Conservation (phyloP, 2,329 filamentous ascomycete species). For the Hypoxylon sp. region DNA sequence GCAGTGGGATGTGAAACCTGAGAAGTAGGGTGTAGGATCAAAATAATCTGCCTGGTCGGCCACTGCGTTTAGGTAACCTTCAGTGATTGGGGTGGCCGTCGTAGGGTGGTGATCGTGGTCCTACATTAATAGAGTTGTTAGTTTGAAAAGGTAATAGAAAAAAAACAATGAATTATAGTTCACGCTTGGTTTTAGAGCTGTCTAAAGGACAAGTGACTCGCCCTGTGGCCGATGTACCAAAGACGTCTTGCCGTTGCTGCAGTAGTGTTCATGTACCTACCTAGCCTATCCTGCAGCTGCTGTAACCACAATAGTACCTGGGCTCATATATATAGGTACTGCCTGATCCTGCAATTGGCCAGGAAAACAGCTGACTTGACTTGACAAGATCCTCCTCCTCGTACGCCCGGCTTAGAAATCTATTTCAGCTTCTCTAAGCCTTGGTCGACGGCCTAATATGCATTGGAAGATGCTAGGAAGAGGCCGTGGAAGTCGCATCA, state of each 20-base stretch:
- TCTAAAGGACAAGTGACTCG: neutral
- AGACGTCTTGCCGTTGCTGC: conserved; percentile 2
- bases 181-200: neutral
- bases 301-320: neutral
- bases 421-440: neutral
- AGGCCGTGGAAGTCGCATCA: neutral
- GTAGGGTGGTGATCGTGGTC: neutral
- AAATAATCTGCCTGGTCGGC: neutral
- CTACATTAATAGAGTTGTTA: neutral
- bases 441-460: neutral
- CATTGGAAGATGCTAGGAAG: neutral
- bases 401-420: neutral
- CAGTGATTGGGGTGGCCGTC: neutral
- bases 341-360: neutral
- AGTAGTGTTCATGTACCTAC: neutral
- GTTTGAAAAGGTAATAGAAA: neutral
- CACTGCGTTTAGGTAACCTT: neutral
- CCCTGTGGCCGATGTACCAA: neutral
- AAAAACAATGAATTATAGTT: neutral
- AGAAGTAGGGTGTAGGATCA: neutral
- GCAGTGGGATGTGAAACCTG: conserved; percentile 2
- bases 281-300: neutral
- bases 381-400: neutral
- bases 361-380: neutral
- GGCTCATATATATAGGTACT: neutral